Evolutionary conservation across 1,139 yeast genomes (phyloP).

Genomic region (Blastobotrys aristatus): DNA sequence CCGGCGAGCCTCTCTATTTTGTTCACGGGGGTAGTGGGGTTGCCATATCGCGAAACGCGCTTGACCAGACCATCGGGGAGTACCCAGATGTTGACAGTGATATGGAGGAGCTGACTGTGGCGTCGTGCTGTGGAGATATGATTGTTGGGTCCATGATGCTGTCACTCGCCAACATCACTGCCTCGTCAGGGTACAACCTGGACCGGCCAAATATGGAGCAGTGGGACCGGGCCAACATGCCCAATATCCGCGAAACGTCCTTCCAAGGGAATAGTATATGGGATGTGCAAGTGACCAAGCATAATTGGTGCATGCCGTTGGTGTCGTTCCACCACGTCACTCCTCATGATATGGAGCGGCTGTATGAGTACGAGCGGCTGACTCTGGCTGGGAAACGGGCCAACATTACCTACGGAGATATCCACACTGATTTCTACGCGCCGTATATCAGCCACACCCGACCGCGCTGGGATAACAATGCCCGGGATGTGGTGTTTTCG

Average conservation of each 20-base stretch:
- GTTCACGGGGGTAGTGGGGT: constrained; percentile 39
- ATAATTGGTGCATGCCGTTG: constrained; percentile 32
- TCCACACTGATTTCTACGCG: constrained; percentile 31
- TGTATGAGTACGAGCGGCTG: constrained; percentile 34
- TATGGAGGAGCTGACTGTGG: constrained; percentile 26
- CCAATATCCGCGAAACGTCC: constrained; percentile 2
- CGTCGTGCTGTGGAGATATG: constrained; percentile 36
- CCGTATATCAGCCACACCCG: constrained; percentile 27
- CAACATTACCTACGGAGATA: constrained; percentile 27
- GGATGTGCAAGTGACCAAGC: constrained; percentile 20
- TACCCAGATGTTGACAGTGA: constrained; percentile 24
- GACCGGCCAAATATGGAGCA: constrained; percentile 1
- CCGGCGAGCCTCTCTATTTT: constrained; percentile 29
- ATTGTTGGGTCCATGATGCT: constrained; percentile 30
- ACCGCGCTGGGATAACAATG: constrained; percentile 29
- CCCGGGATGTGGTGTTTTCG: constrained; percentile 17
- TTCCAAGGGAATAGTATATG: constrained; percentile 19
- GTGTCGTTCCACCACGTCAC: constrained; percentile 31
- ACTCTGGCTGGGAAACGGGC: constrained; percentile 16
- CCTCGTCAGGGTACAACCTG: constrained; percentile 9
- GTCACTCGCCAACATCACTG: constrained; percentile 13
- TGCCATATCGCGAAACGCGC: constrained; percentile 31
- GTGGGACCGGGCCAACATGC: constrained; percentile 2
- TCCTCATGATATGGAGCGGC: constrained; percentile 30
- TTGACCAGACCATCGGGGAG: constrained; percentile 28